These are phyloP conservation scores for Lasiosphaeris hirsuta DNA, from an alignment of 495 filamentous ascomycete genomes.

Conservation along the genomic window DNA sequence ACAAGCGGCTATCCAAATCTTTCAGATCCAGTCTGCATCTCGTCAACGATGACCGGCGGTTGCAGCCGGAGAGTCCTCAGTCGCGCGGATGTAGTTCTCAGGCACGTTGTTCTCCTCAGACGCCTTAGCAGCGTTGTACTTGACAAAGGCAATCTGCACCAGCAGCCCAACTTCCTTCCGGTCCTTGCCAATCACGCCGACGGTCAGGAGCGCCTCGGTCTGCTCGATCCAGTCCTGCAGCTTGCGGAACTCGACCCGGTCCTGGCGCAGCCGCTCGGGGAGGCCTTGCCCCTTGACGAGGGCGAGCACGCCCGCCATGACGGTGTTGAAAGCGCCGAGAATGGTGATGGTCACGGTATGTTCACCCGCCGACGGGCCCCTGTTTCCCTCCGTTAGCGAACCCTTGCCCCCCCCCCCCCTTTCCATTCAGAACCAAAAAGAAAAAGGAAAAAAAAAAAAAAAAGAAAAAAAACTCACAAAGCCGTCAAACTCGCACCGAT, in stretches of 20 bases:
- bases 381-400: background rate
- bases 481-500: constrained; percentile 47
- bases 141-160: constrained; percentile 43
- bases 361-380: constrained; percentile 37
- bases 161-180: constrained; percentile 43
- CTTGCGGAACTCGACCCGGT: constrained; percentile 39
- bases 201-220: constrained; percentile 31
- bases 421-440: background rate
- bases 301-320: constrained; percentile 48
- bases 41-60: too few relatives aligned
- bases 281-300: constrained; percentile 44
- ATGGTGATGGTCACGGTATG: constrained; percentile 40
- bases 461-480: constrained; percentile 18
- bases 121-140: constrained; percentile 43
- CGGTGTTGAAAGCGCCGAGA: constrained; percentile 47
- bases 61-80: background rate
- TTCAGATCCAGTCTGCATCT: background rate
- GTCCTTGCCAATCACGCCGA: constrained; percentile 43
- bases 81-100: constrained; percentile 34
- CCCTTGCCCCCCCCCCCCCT: background rate
- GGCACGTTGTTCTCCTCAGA: constrained; percentile 44
- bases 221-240: constrained; percentile 42
- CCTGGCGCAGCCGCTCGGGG: constrained; percentile 39
- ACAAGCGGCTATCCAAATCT: background rate
- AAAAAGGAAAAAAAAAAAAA: background rate